Conservation (phyloP, 208 protist genomes). For the Trypanosoma conorhini region DNA sequence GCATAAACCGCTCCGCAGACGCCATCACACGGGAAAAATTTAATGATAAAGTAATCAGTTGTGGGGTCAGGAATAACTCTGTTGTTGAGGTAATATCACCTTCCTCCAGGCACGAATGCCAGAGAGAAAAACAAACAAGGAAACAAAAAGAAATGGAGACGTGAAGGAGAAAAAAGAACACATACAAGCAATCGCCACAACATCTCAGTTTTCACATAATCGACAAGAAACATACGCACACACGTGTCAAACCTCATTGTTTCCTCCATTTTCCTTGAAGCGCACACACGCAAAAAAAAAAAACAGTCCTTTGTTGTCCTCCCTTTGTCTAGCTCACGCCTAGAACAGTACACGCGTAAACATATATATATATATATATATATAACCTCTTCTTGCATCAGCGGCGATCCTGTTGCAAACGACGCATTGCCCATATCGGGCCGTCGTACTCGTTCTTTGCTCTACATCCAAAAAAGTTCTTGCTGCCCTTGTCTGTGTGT, state of each 20-base stretch:
- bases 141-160: background rate
- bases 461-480: background rate
- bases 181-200: constrained; percentile 3
- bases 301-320: background rate
- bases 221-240: background rate
- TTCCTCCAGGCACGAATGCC: background rate
- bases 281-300: background rate
- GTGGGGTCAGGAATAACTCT: background rate
- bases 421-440: background rate
- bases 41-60: background rate
- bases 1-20: constrained; percentile 69
- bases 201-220: background rate
- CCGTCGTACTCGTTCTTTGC: background rate
- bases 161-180: constrained; percentile 7
- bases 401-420: background rate
- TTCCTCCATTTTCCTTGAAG: background rate
- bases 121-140: background rate
- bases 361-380: background rate
- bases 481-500: background rate
- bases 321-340: background rate
- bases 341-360: background rate
- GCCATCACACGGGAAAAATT: constrained; percentile 21
- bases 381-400: background rate
- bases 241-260: background rate
- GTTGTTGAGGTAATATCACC: background rate